phyloP scores from a whole-genome alignment of 2,329 filamentous ascomycete genomes.

The Aspergillus floridensis region DNA sequence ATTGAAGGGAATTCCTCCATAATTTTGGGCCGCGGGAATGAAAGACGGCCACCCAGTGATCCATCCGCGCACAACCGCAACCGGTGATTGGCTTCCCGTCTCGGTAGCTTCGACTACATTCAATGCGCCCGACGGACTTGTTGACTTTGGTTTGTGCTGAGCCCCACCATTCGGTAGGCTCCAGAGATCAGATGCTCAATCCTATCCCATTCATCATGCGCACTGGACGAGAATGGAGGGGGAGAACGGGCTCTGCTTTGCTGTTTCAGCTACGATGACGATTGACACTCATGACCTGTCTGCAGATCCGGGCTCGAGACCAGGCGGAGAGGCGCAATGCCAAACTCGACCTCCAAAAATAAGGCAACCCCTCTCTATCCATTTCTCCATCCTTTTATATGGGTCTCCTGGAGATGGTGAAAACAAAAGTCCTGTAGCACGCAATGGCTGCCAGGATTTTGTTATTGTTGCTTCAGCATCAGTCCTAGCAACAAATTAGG shows the following conservation, averaged over 20 bases:
- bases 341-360: background rate
- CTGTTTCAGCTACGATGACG: background rate
- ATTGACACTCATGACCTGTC: background rate
- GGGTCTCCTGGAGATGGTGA: background rate
- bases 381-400: too few relatives aligned
- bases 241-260: background rate
- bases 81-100: background rate
- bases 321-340: background rate
- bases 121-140: background rate
- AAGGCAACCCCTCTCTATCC: too few relatives aligned
- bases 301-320: background rate
- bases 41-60: background rate
- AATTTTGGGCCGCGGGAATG: background rate
- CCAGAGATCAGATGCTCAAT: background rate
- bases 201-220: background rate
- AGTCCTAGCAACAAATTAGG: too few relatives aligned
- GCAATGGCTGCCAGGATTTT: too few relatives aligned
- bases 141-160: too few relatives aligned
- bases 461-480: too few relatives aligned
- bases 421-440: too few relatives aligned
- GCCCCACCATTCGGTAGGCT: too few relatives aligned
- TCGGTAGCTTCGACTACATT: too few relatives aligned
- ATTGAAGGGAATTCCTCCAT: background rate
- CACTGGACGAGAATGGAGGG: too few relatives aligned
- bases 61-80: background rate